These are phyloP conservation scores for Drechslerella coelobrocha DNA, from an alignment of 2,329 filamentous ascomycete genomes.

Conservation along the genomic window DNA sequence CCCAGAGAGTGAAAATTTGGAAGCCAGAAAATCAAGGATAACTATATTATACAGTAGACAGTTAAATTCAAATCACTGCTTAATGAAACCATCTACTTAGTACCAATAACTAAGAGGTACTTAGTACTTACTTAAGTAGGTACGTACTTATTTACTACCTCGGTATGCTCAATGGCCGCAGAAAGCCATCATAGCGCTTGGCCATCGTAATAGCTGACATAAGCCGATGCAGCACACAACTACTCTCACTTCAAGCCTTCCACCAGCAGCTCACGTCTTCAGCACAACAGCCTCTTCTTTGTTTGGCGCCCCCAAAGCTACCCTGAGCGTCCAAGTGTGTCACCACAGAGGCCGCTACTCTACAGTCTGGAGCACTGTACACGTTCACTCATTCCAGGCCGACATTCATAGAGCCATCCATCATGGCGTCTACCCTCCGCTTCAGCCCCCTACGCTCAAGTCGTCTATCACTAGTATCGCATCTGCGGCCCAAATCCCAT, in stretches of 20 bases:
- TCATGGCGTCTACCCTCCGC: constrained; percentile 34
- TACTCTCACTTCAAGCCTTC: no score
- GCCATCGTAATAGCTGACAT: not conserved
- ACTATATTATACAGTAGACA: no score
- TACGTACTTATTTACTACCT: no score
- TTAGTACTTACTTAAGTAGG: no score
- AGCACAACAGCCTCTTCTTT: constrained; percentile 1
- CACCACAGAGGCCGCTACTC: not conserved
- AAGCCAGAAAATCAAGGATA: no score
- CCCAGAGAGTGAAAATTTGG: no score
- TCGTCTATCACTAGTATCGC: constrained; percentile 11
- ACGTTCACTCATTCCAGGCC: not conserved
- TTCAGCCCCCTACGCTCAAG: constrained; percentile 20
- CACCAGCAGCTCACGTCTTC: no score
- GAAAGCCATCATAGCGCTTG: not conserved
- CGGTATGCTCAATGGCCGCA: no score
- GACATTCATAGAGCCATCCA: not conserved
- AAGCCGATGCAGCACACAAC: not conserved
- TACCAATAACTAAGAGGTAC: not conserved
- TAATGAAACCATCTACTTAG: no score
- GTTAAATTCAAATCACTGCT: no score
- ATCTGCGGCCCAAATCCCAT: constrained; percentile 17
- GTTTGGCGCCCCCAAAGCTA: not conserved
- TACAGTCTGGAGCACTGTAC: not conserved
- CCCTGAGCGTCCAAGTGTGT: not conserved